These are phyloP conservation scores for Solanum dulcamara DNA, from an alignment of 257 asterid genomes.

Conservation along the genomic window DNA sequence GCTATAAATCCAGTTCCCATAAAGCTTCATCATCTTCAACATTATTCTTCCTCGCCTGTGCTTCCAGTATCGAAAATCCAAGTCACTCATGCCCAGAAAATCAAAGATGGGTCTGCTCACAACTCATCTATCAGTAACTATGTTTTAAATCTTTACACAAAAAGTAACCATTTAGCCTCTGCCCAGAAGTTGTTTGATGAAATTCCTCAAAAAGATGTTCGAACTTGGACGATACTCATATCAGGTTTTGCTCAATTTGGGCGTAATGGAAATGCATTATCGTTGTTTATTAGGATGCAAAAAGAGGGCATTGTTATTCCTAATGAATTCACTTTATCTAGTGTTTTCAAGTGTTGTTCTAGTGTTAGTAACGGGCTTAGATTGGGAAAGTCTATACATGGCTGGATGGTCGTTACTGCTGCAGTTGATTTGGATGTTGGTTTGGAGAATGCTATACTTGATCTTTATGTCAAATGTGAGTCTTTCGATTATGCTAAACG, in stretches of 20 bases:
- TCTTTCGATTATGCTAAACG: slow-evolving; percentile 23
- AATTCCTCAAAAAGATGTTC: slow-evolving; percentile 53
- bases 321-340: slow-evolving; percentile 56
- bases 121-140: slow-evolving; percentile 19
- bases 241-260: slow-evolving; percentile 45
- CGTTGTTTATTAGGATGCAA: slow-evolving; percentile 39
- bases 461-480: slow-evolving; percentile 49
- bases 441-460: slow-evolving; percentile 55
- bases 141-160: slow-evolving; percentile 28
- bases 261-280: slow-evolving; percentile 27
- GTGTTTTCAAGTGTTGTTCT: slow-evolving; percentile 50
- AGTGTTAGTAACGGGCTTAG: slow-evolving; percentile 24
- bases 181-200: slow-evolving; percentile 66
- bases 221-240: slow-evolving; percentile 62
- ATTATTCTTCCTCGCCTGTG: slow-evolving; percentile 9
- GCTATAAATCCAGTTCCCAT: background rate
- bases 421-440: slow-evolving; percentile 37
- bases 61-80: background rate
- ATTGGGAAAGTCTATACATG: slow-evolving; percentile 48
- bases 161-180: background rate
- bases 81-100: slow-evolving; percentile 28
- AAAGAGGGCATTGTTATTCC: slow-evolving; percentile 36
- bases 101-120: slow-evolving; percentile 33
- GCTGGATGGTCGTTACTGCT: slow-evolving; percentile 34
- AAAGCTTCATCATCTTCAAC: background rate